Evolutionary conservation across 106 monocot genomes (phyloP), one percentile per base, ranked within the genome.

Genomic region (Xerophyta viscosa): DNA sequence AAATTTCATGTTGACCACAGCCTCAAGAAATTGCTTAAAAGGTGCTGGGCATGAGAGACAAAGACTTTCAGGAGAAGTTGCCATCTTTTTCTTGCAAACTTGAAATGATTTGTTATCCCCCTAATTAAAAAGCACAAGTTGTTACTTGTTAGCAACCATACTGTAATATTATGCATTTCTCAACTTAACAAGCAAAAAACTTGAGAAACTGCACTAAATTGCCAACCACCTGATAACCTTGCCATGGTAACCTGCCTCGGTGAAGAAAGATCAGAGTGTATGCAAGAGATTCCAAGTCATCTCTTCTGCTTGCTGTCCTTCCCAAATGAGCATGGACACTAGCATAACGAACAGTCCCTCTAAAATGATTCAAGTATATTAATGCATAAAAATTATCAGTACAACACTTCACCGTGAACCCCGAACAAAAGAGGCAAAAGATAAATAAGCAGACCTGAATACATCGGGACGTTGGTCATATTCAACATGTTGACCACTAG

Each of bases 241-340:
- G 90, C 90, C 90, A 90, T 8, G 90, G 90, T 33, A 90, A 68
- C 30, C 80, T 80, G 29, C 90, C 90, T 60, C 71, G 58, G 28
- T 74, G 77, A 53, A 90, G 80, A 54, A 90, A 90, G 52, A 90
- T 68, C 15, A 90, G 77, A 4, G 90, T 90, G 55, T 90, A 90
- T 15, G 90, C 90, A 71, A 90, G 90, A 68, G 90, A 90, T 66
- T 90, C 90, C 20, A 90, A 53, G 63, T 90, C 90, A 72, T 90
- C 90, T 60, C 90, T 84, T 63, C 90, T 84, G 45, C 90, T 90
- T 28, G 77, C 90, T 17, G 83, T 90, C 70, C 84, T 67, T 60
- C 90, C 90, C 27, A 90, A 52, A 54, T 90, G 90, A 27, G 90
- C 90, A 81, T 90, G 90, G 27, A 84, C 90, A 49, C 90, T 90